Base-by-base conservation (phyloP, 306 rosid genomes). In the Bauhinia variegata region DNA sequence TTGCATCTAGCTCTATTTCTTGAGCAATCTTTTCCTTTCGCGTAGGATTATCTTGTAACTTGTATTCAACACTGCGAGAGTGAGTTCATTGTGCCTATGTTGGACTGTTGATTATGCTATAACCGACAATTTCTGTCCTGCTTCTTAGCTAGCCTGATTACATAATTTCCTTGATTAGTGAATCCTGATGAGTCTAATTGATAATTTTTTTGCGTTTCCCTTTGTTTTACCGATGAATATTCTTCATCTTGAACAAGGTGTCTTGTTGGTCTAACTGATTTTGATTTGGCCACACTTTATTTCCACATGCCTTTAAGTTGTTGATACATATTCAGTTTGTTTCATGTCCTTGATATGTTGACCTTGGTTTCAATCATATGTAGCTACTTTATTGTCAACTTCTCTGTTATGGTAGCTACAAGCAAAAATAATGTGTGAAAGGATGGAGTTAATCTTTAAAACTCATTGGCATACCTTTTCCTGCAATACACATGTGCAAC, bases 1-100 rank as follows among this genome's bases (percentile, higher is more conserved):
- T 70, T 50, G 78, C 6, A 51, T 63, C 76, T 18, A 43, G 51
- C 23, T 55, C 1, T 36, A 11, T 63, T 23, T 30, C 28, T 34
- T 71, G 55, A 31, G 53, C 46, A 11, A 15, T 46, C 14, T 14
- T 13, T 30, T 36, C 42, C 4, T 58, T 68, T 14, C 7, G 7
- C 30, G 36, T 57, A 47, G 19, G n/a, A n/a, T n/a, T n/a, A n/a
- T n/a, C n/a, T n/a, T n/a, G n/a, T n/a, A n/a, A n/a, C 31, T 49
- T 56, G 5, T 58, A n/a, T 16, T 50, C 54, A 10, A 9, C 17
- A 19, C 31, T 17, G 15, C 6, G 6, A 65, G 54, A 60, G 60
- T 43, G 14, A 23, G 50, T 44, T 51, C 51, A 59, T 11, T 51
- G 61, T 47, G 54, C 30, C 54, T 49, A 11, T 73, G 38, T 46